Base-by-base conservation (phyloP, 371 early-diverging fungal species). In the Mucor saturninus region DNA sequence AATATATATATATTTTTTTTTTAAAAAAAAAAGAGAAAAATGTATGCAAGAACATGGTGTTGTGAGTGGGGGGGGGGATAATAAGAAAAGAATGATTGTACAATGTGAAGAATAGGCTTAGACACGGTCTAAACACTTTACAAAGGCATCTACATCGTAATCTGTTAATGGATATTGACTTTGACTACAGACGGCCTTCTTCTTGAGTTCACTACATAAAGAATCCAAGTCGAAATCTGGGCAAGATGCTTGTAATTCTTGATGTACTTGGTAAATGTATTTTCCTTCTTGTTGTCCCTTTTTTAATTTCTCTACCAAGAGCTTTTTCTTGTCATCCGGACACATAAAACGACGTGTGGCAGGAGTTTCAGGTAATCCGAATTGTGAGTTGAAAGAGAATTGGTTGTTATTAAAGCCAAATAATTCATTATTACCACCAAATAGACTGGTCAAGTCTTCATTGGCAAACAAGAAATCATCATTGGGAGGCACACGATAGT, bases 161-260 rank as follows among this genome's bases (percentile, higher is more conserved):
- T 67, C 67, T 14, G 57, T 67, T 13, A 67, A 26, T 13, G 39
- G 50, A 42, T 40, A 46, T 10, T 28, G 31, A 29, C 38, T 50
- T 26, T 50, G 5, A 28, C 52, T 62, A 48, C 71, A 71, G 14
- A 35, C 32, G 2, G 67, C 67, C 35, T 71, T 67, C 26, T 31
- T 39, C 28, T 67, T 67, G 4, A 71, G 21, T 8, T 67, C 64
- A 11, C 64, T 57, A 56, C 71, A 67, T 37, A 71, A 58, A 38
- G 55, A 43, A 54, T 77, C 78, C 42, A 77, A 38, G 53, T 74
- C 54, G 32, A 77, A 69, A 32, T 65, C 73, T 39, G 74, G 74
- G 28, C 66, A 64, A 10, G 63, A 28, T 29, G 53, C 38, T 15
- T 57, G 29, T 13, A 68, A 61, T 32, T 68, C 60, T 61, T 57